phyloP scores from a whole-genome alignment of 2,329 filamentous ascomycete species.

The Albophoma yamanashiensis region DNA sequence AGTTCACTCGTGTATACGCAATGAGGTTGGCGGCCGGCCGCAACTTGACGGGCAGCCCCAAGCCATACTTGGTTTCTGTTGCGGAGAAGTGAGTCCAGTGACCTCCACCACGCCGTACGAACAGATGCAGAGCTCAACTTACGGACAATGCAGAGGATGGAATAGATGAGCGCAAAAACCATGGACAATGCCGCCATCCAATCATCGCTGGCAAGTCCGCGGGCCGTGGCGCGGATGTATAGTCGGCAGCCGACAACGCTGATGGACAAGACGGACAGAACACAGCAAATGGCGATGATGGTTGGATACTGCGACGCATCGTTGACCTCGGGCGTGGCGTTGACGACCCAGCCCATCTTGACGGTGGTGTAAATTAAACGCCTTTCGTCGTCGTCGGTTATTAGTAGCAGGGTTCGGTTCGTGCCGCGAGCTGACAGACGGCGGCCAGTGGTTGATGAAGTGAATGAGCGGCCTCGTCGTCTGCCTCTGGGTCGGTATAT shows the following conservation, averaged over 20 bases:
- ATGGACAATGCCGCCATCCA: slow-evolving; percentile 28
- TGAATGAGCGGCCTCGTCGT: not conserved
- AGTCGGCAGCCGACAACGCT: slow-evolving; percentile 29
- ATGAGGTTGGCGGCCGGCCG: slow-evolving; percentile 32
- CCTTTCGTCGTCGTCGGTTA: not conserved
- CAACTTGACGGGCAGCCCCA: slow-evolving; percentile 33
- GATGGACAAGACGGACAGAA: slow-evolving; percentile 31
- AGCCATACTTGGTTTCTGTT: slow-evolving; percentile 40
- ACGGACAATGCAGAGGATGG: slow-evolving; percentile 38
- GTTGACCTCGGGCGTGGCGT: slow-evolving; percentile 35
- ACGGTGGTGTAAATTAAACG: not conserved
- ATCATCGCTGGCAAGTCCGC: slow-evolving; percentile 37
- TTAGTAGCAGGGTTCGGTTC: not conserved
- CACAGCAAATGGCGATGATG: slow-evolving; percentile 37
- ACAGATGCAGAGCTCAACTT: slow-evolving; percentile 11
- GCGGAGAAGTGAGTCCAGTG: not conserved
- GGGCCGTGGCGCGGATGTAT: slow-evolving; percentile 27
- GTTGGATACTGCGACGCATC: slow-evolving; percentile 33
- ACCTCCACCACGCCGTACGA: not conserved
- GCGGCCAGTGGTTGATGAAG: not conserved
- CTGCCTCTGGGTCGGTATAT: not conserved
- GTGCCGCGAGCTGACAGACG: not conserved
- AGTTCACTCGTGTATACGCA: slow-evolving; percentile 39
- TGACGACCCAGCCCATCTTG: slow-evolving; percentile 38
- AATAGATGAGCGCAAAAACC: slow-evolving; percentile 37